These are phyloP conservation scores for Bolboschoenus planiculmis DNA, from an alignment of 176 grass and related monocot genomes.

Conservation along the genomic window DNA sequence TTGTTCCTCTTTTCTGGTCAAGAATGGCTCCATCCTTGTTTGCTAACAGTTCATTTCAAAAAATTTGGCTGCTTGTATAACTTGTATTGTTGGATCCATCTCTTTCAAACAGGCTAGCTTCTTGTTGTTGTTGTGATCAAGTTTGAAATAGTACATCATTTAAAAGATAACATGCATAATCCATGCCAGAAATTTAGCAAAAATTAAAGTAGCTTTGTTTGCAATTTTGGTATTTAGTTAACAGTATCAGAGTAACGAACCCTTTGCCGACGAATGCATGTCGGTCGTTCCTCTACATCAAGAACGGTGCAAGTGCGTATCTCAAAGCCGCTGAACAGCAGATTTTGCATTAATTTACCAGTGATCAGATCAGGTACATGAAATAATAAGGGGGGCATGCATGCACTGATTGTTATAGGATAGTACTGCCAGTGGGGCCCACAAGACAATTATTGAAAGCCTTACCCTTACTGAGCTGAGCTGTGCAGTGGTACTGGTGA, in stretches of 20 bases:
- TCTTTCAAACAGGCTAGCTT: background rate
- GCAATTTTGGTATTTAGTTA: background rate
- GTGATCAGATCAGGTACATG: background rate
- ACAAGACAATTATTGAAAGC: conserved; percentile 8
- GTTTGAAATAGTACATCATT: background rate
- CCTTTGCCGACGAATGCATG: background rate
- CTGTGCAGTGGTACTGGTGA: background rate
- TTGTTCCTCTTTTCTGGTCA: background rate
- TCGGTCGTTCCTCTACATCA: background rate
- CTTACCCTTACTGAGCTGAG: background rate
- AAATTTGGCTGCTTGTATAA: background rate
- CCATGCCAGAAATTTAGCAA: background rate
- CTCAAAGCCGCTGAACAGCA: background rate
- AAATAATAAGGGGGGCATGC: background rate
- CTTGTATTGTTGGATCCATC: background rate
- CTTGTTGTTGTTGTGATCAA: background rate
- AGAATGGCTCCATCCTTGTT: background rate
- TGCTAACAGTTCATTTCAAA: conserved; percentile 14
- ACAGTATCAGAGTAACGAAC: background rate
- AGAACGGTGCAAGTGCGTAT: background rate
- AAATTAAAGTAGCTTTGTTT: background rate
- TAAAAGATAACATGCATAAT: background rate
- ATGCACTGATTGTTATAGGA: conserved; percentile 6
- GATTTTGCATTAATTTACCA: background rate
- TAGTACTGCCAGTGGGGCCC: background rate